Conservation (phyloP, 768 basidiomycete species). For the Xanthoconium purpureum region DNA sequence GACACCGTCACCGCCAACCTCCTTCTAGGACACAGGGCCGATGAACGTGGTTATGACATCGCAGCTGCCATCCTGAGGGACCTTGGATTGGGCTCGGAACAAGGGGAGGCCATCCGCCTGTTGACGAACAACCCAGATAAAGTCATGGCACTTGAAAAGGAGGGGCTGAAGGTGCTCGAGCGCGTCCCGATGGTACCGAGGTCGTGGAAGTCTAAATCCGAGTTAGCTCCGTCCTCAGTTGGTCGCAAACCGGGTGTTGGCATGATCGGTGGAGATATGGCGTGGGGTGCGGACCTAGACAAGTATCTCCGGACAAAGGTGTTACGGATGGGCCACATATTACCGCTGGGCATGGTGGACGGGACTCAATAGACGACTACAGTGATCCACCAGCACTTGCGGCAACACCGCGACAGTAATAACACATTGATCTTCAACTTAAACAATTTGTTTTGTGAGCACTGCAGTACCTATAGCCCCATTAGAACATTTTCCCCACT, state of each 20-base stretch:
- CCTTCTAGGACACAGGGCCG: constrained; percentile 90
- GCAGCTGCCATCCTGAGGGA: constrained; percentile 89
- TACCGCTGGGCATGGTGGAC: constrained; percentile 45
- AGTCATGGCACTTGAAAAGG: constrained; percentile 79
- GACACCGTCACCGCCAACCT: constrained; percentile 99
- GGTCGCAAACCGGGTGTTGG: constrained; percentile 60
- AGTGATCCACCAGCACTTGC: too few relatives aligned
- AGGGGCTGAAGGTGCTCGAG: constrained; percentile 76
- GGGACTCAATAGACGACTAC: background rate
- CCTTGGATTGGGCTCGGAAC: constrained; percentile 64
- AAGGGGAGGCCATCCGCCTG: constrained; percentile 62
- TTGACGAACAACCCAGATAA: constrained; percentile 99
- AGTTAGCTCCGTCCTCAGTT: background rate
- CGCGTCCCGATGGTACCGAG: constrained; percentile 93
- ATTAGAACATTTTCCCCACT: too few relatives aligned
- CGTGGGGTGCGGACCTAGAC: constrained; percentile 83
- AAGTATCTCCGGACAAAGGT: constrained; percentile 96
- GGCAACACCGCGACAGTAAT: too few relatives aligned
- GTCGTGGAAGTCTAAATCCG: constrained; percentile 58
- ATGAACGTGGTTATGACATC: constrained; percentile 90
- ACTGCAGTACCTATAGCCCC: too few relatives aligned
- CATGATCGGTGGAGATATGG: constrained; percentile 74
- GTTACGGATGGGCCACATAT: constrained; percentile 94
- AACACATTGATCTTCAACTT: too few relatives aligned
- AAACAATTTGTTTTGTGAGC: too few relatives aligned